These are phyloP conservation scores for Trichoderma aggressivum DNA, from an alignment of 2,329 filamentous ascomycete genomes.

Conservation along the genomic window DNA sequence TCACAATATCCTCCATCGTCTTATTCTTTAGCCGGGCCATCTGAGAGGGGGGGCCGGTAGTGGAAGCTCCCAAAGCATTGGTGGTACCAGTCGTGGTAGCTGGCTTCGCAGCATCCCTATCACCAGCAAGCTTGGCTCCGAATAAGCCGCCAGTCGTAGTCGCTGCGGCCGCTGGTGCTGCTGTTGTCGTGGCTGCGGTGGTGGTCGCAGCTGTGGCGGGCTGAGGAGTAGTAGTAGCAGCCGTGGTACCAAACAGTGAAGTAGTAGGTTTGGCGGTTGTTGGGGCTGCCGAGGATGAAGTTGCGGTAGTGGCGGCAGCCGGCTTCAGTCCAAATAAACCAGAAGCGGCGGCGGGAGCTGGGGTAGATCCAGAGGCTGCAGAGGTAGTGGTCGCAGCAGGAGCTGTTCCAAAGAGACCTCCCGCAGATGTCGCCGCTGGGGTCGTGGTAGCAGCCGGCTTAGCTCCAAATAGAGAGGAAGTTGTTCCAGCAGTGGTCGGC, in stretches of 20 bases:
- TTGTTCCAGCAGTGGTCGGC: slow-evolving; percentile 25
- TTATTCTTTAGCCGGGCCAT: slow-evolving; percentile 94
- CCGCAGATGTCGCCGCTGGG: slow-evolving; percentile 34
- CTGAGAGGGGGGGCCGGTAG: slow-evolving; percentile 74
- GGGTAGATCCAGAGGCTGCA: slow-evolving; percentile 23
- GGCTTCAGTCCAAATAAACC: slow-evolving; percentile 35
- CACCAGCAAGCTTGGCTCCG: slow-evolving; percentile 34
- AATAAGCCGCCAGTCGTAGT: slow-evolving; percentile 33
- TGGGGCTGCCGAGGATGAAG: slow-evolving; percentile 27
- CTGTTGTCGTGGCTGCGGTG: slow-evolving; percentile 25
- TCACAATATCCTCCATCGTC: slow-evolving; percentile 98
- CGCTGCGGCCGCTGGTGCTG: slow-evolving; percentile 29
- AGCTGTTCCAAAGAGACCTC: slow-evolving; percentile 35
- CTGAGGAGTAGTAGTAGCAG: slow-evolving; percentile 21
- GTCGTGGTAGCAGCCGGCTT: slow-evolving; percentile 37
- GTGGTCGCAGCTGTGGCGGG: slow-evolving; percentile 22
- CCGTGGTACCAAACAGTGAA: slow-evolving; percentile 27
- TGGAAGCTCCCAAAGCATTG: slow-evolving; percentile 64
- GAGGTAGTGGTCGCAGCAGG: slow-evolving; percentile 27
- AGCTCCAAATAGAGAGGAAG: slow-evolving; percentile 38
- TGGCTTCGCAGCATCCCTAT: slow-evolving; percentile 31
- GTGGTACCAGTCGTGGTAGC: slow-evolving; percentile 31
- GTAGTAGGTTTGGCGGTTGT: slow-evolving; percentile 27
- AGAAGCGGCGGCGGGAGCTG: slow-evolving; percentile 28
- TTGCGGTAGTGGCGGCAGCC: slow-evolving; percentile 30